Conservation (phyloP, 306 rosid genomes). For the Lupinus albus region DNA sequence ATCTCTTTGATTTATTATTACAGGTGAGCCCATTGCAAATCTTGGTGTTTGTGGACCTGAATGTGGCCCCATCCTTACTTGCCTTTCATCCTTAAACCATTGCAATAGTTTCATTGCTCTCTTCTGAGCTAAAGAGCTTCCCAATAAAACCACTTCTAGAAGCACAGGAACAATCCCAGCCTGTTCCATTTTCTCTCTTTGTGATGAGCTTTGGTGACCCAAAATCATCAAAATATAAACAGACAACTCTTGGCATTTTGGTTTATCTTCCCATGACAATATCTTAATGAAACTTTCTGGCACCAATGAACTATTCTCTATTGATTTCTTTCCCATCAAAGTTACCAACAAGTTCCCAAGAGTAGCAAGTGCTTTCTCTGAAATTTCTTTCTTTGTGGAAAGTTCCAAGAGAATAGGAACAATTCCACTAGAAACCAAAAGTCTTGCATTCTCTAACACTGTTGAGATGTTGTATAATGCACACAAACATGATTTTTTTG, state of each 20-base stretch:
- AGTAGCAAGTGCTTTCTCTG: slow-evolving; percentile 80
- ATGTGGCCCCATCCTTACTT: slow-evolving; percentile 76
- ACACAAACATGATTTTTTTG: slow-evolving; percentile 62
- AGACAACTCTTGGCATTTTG: slow-evolving; percentile 79
- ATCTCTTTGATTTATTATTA: slow-evolving; percentile 52
- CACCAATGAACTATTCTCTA: slow-evolving; percentile 64
- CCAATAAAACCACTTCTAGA: slow-evolving; percentile 77
- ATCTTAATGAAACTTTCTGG: slow-evolving; percentile 69
- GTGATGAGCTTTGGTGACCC: slow-evolving; percentile 84
- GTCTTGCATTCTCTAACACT: slow-evolving; percentile 63
- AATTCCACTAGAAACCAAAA: slow-evolving; percentile 62
- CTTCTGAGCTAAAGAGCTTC: slow-evolving; percentile 81
- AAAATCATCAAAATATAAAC: slow-evolving; percentile 83
- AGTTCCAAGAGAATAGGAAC: slow-evolving; percentile 60
- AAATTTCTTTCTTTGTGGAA: slow-evolving; percentile 48
- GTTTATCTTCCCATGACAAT: slow-evolving; percentile 88
- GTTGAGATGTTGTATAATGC: slow-evolving; percentile 73
- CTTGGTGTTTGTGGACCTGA: slow-evolving; percentile 92
- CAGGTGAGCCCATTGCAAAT: slow-evolving; percentile 66
- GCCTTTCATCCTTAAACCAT: slow-evolving; percentile 88
- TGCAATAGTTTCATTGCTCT: slow-evolving; percentile 82
- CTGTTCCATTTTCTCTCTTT: slow-evolving; percentile 70
- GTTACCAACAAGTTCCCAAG: slow-evolving; percentile 83
- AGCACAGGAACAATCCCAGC: slow-evolving; percentile 75
- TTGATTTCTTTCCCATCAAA: slow-evolving; percentile 73